Percentiles rank a stretch among this genome's conserved stretches.
These are phyloP conservation scores for Allantophomopsis lycopodina DNA, from an alignment of 2,329 filamentous ascomycete species.

Conservation along the genomic window DNA sequence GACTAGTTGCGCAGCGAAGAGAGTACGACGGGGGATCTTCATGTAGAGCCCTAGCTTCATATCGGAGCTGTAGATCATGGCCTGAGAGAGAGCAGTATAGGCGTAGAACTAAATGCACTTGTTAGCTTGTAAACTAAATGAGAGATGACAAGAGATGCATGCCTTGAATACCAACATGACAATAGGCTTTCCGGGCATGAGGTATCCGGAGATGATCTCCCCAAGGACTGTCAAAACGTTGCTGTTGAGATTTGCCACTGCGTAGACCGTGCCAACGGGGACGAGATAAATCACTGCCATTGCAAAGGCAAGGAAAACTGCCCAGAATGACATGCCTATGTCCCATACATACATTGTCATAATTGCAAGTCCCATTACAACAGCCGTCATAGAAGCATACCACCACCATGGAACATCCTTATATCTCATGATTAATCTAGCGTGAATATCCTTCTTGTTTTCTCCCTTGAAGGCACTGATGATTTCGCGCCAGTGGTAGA, in stretches of 20 bases:
- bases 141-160: no score
- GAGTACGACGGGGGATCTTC: constrained; percentile 40
- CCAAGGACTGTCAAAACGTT: constrained; percentile 43
- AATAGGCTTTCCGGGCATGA: constrained; percentile 48
- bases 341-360: constrained; percentile 5
- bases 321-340: constrained; percentile 14
- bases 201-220: constrained; percentile 59
- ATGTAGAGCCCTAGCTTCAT: constrained; percentile 55
- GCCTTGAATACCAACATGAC: constrained; percentile 70
- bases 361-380: constrained; percentile 17
- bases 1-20: constrained; percentile 33
- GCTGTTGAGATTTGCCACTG: constrained; percentile 28
- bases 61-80: neutral
- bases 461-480: neutral
- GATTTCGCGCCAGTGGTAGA: constrained; percentile 35
- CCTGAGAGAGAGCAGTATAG: constrained; percentile 44
- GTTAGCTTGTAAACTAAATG: no score
- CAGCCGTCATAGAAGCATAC: constrained; percentile 26
- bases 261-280: neutral
- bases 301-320: constrained; percentile 12
- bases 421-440: constrained; percentile 41
- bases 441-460: constrained; percentile 28
- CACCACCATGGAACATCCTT: constrained; percentile 41
- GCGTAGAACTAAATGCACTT: constrained; percentile 28
- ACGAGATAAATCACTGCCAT: constrained; percentile 15